Conservation (phyloP, 306 rosid species). For the Prunus mume region DNA sequence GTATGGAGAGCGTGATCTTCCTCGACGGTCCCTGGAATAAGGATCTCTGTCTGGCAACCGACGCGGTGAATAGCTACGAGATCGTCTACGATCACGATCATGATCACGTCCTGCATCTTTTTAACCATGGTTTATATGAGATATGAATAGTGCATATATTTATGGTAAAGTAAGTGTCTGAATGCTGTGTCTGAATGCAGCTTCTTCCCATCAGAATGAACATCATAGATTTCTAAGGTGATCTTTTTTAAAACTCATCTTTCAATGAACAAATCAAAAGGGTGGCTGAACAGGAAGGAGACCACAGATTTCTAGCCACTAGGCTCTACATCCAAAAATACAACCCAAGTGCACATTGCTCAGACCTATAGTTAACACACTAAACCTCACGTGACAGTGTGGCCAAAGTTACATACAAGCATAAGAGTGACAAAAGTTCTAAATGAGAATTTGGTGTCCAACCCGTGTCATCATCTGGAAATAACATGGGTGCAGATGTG, state of each 20-base stretch:
- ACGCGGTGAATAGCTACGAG: constrained; percentile 41
- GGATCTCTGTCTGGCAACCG: constrained; percentile 35
- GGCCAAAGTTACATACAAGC: background rate
- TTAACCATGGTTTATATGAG: background rate
- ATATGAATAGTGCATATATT: background rate
- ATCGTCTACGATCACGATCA: constrained; percentile 18
- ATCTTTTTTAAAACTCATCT: background rate
- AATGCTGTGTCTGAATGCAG: background rate
- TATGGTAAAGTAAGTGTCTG: background rate
- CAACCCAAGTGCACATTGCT: background rate
- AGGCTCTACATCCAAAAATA: background rate
- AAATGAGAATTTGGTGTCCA: background rate
- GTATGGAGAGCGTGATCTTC: constrained; percentile 43
- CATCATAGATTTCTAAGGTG: background rate
- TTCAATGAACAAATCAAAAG: background rate
- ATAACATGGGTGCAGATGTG: background rate
- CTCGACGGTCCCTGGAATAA: constrained; percentile 34
- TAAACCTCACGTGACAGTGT: background rate
- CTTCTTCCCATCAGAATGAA: background rate
- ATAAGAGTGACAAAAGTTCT: background rate
- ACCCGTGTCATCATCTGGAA: background rate
- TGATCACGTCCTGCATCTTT: constrained; percentile 36
- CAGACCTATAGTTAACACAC: background rate
- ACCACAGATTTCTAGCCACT: background rate
- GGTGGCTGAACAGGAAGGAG: background rate